A percentile compares a stretch with the other conserved stretches of the same genome.
Evolutionary conservation across 1,284 basidiomycete species (phyloP).

Genomic region (Rhizoctonia solani): DNA sequence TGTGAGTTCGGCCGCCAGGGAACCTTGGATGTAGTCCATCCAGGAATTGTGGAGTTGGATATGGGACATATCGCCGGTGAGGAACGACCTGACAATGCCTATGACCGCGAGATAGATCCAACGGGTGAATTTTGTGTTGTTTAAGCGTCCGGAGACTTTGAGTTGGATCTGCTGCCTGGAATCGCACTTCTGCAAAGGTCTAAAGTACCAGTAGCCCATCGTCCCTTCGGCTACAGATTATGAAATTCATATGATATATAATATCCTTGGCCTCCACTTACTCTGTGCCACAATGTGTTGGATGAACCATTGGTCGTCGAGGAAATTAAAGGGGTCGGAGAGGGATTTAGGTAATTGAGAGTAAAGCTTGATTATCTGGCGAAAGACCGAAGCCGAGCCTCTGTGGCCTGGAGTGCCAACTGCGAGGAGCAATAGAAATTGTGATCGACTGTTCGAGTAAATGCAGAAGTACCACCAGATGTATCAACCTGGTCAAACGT

Average conservation of each 20-base stretch:
- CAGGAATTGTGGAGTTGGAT: not conserved
- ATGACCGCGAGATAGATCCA: not conserved
- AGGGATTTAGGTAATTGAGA: not conserved
- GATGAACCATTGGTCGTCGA: not conserved
- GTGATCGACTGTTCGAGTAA: too few relatives aligned
- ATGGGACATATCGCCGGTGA: not conserved
- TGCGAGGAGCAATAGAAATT: too few relatives aligned
- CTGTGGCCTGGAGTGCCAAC: too few relatives aligned
- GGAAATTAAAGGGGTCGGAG: not conserved
- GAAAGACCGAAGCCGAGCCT: too few relatives aligned
- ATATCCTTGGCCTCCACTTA: not conserved
- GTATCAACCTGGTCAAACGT: too few relatives aligned
- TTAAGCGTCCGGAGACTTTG: not conserved
- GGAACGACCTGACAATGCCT: not conserved
- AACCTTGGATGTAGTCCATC: constrained; percentile 1
- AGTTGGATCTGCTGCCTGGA: not conserved
- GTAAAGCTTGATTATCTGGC: too few relatives aligned
- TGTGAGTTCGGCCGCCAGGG: too few relatives aligned
- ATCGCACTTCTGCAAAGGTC: not conserved
- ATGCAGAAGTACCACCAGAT: too few relatives aligned
- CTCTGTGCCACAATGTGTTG: not conserved
- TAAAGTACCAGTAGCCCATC: not conserved
- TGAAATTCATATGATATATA: not conserved
- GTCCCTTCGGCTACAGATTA: not conserved
- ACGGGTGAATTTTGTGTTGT: not conserved